phyloP scores from a whole-genome alignment of 176 grass and related monocot genomes.

The Musa troglodytarum region DNA sequence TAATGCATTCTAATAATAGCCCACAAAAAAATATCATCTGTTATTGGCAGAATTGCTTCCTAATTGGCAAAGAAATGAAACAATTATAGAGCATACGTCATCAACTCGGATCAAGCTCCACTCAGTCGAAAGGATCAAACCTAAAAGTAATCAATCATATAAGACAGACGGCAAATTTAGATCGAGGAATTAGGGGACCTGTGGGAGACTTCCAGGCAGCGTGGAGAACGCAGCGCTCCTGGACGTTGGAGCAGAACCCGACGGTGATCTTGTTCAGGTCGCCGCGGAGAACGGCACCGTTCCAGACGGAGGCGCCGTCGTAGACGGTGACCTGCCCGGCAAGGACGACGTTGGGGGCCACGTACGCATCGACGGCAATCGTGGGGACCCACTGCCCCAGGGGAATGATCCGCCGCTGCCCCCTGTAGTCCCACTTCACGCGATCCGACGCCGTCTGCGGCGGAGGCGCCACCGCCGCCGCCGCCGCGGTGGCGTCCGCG shows the following conservation, averaged over 20 bases:
- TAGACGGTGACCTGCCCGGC: conserved; percentile 82
- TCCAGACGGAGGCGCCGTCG: conserved; percentile 90
- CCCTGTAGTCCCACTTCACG: conserved; percentile 86
- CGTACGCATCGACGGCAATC: conserved; percentile 83
- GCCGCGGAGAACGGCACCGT: conserved; percentile 74
- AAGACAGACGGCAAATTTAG: background rate
- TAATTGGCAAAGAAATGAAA: background rate
- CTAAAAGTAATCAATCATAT: background rate
- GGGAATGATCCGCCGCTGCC: conserved; percentile 65
- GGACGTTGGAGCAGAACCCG: conserved; percentile 85
- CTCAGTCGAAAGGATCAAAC: background rate
- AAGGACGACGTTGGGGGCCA: conserved; percentile 78
- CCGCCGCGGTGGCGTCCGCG: conserved; percentile 17
- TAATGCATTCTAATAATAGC: no score
- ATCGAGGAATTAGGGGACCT: conserved; percentile 28
- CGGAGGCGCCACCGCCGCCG: conserved; percentile 1
- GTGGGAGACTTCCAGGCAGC: conserved; percentile 73
- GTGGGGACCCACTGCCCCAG: conserved; percentile 85
- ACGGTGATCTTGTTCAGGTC: conserved; percentile 97
- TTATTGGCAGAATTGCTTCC: no score
- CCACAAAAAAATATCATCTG: no score
- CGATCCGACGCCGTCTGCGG: conserved; percentile 35
- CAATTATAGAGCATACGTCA: background rate
- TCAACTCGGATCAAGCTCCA: conserved; percentile 4
- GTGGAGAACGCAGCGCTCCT: conserved; percentile 93